Evolutionary conservation across 2,329 filamentous ascomycete genomes (phyloP).

Genomic region (Thielaviopsis punctulata): DNA sequence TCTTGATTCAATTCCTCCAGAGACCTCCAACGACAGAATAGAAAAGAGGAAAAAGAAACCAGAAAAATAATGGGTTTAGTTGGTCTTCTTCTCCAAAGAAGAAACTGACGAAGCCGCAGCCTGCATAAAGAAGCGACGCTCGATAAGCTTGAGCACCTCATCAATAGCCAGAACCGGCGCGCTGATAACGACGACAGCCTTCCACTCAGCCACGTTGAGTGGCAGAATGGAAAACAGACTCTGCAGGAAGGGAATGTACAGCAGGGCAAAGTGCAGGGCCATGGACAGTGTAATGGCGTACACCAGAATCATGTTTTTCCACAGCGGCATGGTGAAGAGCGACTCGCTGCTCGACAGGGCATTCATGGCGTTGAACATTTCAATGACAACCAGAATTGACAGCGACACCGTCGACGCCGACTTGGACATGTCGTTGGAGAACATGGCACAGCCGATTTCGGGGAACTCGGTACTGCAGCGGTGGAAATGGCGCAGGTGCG

Average conservation of each 20-base stretch:
- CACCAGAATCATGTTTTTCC: conserved; percentile 96
- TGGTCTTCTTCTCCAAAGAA: conserved; percentile 35
- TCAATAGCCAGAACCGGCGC: conserved; percentile 81
- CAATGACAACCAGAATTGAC: conserved; percentile 85
- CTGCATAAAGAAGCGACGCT: conserved; percentile 49
- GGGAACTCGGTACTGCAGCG: conserved; percentile 73
- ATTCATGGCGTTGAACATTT: conserved; percentile 99
- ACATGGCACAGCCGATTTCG: conserved; percentile 84
- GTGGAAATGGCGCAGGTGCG: conserved; percentile 84
- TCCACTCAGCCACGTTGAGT: conserved; percentile 74
- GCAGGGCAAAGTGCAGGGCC: conserved; percentile 81
- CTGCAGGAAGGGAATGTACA: conserved; percentile 85
- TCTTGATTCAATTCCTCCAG: too few species aligned
- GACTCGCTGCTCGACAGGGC: conserved; percentile 90
- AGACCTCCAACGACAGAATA: too few species aligned
- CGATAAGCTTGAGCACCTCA: conserved; percentile 63
- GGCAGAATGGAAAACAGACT: conserved; percentile 80
- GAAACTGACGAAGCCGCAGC: conserved; percentile 20
- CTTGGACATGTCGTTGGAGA: conserved; percentile 69
- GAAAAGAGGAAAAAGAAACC: too few species aligned
- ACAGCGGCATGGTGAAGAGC: conserved; percentile 81
- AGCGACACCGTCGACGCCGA: conserved; percentile 85
- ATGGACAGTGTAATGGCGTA: conserved; percentile 88
- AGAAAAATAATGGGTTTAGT: too few species aligned
- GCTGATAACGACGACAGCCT: conserved; percentile 76